Base-by-base conservation (phyloP, 805 yeast genomes). In the Priceomyces medius region DNA sequence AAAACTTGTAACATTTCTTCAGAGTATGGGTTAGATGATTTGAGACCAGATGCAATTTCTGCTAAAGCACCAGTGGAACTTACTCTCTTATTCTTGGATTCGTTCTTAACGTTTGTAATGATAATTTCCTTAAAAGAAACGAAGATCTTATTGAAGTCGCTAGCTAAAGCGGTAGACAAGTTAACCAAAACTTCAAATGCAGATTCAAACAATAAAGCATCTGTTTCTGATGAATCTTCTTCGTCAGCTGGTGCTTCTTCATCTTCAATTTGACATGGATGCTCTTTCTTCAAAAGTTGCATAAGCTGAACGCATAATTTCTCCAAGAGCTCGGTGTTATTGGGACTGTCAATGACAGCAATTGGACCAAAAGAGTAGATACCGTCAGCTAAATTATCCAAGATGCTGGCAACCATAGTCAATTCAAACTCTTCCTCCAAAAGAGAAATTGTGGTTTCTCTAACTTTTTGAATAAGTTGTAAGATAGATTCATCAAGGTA, bases 61-160 rank as follows among this genome's bases (percentile, higher is more conserved):
- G 98, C 97, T 48, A 88, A 72, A 31, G 93, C 86, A 48, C 98
- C 98, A 48, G 87, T 79, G 35, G 95, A 83, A 41, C 85, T 76
- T 23, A 86, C 85, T 62, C 97, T 81, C 74, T 86, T 90, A 51
- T 76, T 73, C 54, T 65, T 67, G 39, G 84, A 79, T 63, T 81
- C 80, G 44, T 83, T 77, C 48, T 72, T 72, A 53, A 77, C 77
- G 58, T 79, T 78, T 41, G 73, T 57, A 44, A 77, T 63, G 40
- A 90, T 71, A 41, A 76, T 71, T 48, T 79, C 83, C 64, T 83
- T 82, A 76, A 84, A 86, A 21, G 85, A 75, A 26, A 70, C 73
- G 57, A 91, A 88, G 48, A 90, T 73, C 55, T 79, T 80, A 53
- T 66, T 71, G 61, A 93, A 93, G 56, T 87, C 95, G 31, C 77